phyloP scores from a whole-genome alignment of 2,329 filamentous ascomycete species.

The Verticillium albo-atrum region DNA sequence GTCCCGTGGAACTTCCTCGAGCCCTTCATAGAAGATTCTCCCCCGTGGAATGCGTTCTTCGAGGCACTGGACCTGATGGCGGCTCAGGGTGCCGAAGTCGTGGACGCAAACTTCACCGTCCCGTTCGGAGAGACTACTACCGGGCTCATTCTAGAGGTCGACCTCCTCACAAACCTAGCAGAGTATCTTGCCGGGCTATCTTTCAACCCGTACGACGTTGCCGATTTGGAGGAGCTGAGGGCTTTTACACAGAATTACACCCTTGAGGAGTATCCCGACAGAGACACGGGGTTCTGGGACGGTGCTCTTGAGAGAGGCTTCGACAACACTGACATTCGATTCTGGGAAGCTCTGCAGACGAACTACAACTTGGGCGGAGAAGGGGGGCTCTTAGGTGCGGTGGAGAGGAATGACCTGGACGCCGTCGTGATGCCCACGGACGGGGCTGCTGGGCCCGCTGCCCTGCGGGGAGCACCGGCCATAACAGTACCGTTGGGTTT shows the following conservation, averaged over 20 bases:
- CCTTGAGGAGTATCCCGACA: conserved; percentile 54
- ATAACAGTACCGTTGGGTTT: conserved; percentile 57
- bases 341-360: conserved; percentile 62
- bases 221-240: conserved; percentile 43
- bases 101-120: conserved; percentile 60
- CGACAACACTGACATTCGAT: conserved; percentile 53
- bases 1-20: conserved; percentile 71
- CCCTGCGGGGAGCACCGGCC: conserved; percentile 33
- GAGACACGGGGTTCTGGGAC: conserved; percentile 57
- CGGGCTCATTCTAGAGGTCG: conserved; percentile 67
- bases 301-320: conserved; percentile 41
- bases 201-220: conserved; percentile 41
- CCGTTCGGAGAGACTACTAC: conserved; percentile 69
- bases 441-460: neutral
- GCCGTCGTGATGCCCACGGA: conserved; percentile 56
- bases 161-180: conserved; percentile 61
- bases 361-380: conserved; percentile 57
- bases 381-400: conserved; percentile 54
- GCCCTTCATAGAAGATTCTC: conserved; percentile 52
- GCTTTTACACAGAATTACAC: conserved; percentile 50
- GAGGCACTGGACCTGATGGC: conserved; percentile 48
- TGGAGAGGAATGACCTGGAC: conserved; percentile 49
- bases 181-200: conserved; percentile 56
- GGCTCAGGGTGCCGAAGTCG: conserved; percentile 64
- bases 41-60: conserved; percentile 46